Base-by-base conservation (phyloP, 805 yeast genomes). In the Metschnikowia corniflorae region DNA sequence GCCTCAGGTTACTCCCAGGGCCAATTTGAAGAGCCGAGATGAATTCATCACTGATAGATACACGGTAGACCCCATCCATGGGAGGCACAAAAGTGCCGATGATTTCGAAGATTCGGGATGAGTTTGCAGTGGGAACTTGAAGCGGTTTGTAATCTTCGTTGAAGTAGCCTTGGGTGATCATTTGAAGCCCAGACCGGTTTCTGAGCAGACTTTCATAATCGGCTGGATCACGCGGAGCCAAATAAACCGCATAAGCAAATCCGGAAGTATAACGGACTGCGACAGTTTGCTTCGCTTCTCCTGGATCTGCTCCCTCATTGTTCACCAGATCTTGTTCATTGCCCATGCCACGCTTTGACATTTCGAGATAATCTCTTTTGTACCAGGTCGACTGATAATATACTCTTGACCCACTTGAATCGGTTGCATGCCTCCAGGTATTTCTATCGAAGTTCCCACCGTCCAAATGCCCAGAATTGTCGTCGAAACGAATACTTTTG, bases 11-110 rank as follows among this genome's bases (percentile, higher is more conserved):
- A 10, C 16, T 3, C 4, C 22, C 15, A 5, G 21, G 26, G 7
- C 36, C 36, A 10, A 33, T 20, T 25, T 33, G 36, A 13, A 33
- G 25, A n/a, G 20, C 25, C 6, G 26, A 19, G 15, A 2, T 12
- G 2, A 18, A n/a, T 10, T 13, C 25, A 10, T 13, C n/a, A 2
- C 14, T 7, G 26, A 26, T 13, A 12, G 20, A 7, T 10, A 33
- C 7, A 15, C 5, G 6, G 16, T 33, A 33, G 2, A 15, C 14
- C 5, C 30, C 30, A 4, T 19, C 10, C 13, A 6, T 12, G 2
- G 29, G 30, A 2, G 20, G 23, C 6, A 7, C 17, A 10, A 33
- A 5, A 26, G 14, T 19, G 26, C 36, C 36, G 18, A n/a, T 23
- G 15, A 31, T 16, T 13, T 23, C 34, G 12, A 24, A n/a, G 1